These are phyloP conservation scores for Cutaneotrichosporon cutaneum DNA, from an alignment of 1,284 basidiomycete species.

Conservation along the genomic window DNA sequence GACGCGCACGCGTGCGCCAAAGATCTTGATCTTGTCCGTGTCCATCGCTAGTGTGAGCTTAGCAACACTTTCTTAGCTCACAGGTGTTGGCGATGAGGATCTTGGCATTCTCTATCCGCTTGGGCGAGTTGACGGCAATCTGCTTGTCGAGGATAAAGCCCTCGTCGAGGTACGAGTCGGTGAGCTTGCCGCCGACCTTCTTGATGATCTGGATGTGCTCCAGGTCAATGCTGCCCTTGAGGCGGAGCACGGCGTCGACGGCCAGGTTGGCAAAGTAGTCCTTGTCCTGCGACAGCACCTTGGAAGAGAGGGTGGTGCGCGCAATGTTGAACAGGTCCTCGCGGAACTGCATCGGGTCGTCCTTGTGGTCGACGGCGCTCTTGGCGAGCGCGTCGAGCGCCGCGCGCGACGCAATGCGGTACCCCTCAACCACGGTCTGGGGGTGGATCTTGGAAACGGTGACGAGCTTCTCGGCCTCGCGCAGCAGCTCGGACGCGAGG, in stretches of 20 bases:
- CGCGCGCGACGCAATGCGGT: conserved; percentile 83
- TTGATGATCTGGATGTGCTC: conserved; percentile 99
- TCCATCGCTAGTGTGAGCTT: conserved; percentile 76
- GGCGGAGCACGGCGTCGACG: conserved; percentile 90
- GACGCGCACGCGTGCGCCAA: conserved; percentile 93
- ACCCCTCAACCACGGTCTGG: conserved; percentile 99
- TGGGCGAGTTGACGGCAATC: conserved; percentile 92
- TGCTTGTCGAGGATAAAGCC: conserved; percentile 98
- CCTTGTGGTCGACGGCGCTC: conserved; percentile 76
- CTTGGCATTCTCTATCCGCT: conserved; percentile 90
- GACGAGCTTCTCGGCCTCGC: conserved; percentile 96
- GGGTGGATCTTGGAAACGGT: conserved; percentile 85
- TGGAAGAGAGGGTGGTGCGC: conserved; percentile 90
- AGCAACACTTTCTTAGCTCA: conserved; percentile 51
- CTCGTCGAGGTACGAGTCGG: conserved; percentile 97
- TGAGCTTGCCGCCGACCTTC: conserved; percentile 97
- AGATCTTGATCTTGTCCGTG: conserved; percentile 99
- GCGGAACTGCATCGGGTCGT: conserved; percentile 73
- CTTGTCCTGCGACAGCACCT: conserved; percentile 96
- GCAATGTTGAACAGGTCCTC: conserved; percentile 95
- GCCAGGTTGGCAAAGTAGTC: conserved; percentile 98
- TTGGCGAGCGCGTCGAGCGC: conserved; percentile 81
- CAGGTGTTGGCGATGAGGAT: conserved; percentile 98
- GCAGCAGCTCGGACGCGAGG: conserved; percentile 82
- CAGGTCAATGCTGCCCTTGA: conserved; percentile 92